Conservation (phyloP, 2,329 filamentous ascomycete species). For the Emergomyces orientalis region DNA sequence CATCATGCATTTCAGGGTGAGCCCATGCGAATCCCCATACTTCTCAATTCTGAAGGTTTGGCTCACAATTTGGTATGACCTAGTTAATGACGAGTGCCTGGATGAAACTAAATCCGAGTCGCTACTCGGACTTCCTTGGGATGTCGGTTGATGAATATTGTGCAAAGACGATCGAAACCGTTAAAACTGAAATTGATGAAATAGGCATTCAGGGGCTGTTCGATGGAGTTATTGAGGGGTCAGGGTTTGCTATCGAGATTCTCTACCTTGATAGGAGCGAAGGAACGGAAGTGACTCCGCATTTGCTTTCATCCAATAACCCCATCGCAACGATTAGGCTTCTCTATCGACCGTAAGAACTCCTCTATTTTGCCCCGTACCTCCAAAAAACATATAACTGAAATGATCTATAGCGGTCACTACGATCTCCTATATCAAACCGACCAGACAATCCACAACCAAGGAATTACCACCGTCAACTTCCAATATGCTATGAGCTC, state of each 20-base stretch:
- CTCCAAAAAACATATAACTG: slow-evolving; percentile 13
- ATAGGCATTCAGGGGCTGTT: slow-evolving; percentile 70
- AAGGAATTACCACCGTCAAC: slow-evolving; percentile 29
- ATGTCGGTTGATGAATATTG: slow-evolving; percentile 60
- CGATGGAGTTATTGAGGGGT: slow-evolving; percentile 69
- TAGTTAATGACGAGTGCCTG: slow-evolving; percentile 75
- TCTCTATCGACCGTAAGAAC: slow-evolving; percentile 56
- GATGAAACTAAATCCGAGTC: slow-evolving; percentile 63
- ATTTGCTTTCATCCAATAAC: slow-evolving; percentile 29
- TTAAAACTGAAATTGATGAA: slow-evolving; percentile 79
- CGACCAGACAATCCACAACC: slow-evolving; percentile 25
- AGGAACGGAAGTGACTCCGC: slow-evolving; percentile 59
- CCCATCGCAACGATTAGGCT: slow-evolving; percentile 55
- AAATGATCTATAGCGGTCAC: slow-evolving; percentile 52
- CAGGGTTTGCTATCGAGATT: slow-evolving; percentile 72
- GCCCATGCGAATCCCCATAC: slow-evolving; percentile 13
- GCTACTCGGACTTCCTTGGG: slow-evolving; percentile 65
- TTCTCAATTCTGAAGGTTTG: slow-evolving; percentile 5
- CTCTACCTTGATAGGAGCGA: slow-evolving; percentile 82
- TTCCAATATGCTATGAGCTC: slow-evolving; percentile 34
- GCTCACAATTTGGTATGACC: slow-evolving; percentile 21
- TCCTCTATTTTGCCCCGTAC: neutral
- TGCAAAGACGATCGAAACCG: slow-evolving; percentile 59
- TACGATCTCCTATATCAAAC: slow-evolving; percentile 87
- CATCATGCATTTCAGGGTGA: slow-evolving; percentile 69